phyloP scores from a whole-genome alignment of 208 protist species.

The Trypanosoma vivax region DNA sequence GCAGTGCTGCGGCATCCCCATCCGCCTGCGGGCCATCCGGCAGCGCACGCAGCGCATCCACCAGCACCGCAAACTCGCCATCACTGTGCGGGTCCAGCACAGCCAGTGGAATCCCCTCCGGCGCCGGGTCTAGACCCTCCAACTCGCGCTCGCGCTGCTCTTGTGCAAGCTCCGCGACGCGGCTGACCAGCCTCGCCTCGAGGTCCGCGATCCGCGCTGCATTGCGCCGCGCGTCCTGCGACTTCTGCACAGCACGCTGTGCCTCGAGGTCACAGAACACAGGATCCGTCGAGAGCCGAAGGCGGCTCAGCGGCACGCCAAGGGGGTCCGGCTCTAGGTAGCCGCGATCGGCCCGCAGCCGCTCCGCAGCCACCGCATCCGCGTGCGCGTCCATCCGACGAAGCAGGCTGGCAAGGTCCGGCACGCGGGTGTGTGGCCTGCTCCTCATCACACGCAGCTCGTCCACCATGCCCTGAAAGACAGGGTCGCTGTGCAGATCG shows the following conservation, averaged over 20 bases:
- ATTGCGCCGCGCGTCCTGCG: constrained; percentile 53
- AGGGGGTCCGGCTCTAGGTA: constrained; percentile 48
- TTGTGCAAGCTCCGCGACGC: constrained; percentile 55
- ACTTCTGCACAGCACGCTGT: constrained; percentile 51
- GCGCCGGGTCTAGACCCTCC: constrained; percentile 41
- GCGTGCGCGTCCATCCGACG: constrained; percentile 49
- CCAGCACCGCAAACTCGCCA: constrained; percentile 42
- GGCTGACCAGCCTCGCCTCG: constrained; percentile 52
- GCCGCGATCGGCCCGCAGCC: constrained; percentile 42
- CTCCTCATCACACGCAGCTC: constrained; percentile 48
- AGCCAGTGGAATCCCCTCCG: constrained; percentile 51
- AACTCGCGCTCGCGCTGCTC: constrained; percentile 52
- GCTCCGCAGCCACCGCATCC: constrained; percentile 43
- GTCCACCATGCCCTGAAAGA: constrained; percentile 40
- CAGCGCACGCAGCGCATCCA: constrained; percentile 42
- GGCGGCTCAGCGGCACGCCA: constrained; percentile 51
- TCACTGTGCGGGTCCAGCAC: constrained; percentile 53
- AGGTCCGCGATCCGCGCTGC: constrained; percentile 57
- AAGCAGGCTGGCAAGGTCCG: constrained; percentile 30
- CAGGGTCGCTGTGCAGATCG: constrained; percentile 42
- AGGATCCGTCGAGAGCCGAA: constrained; percentile 55
- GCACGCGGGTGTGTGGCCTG: constrained; percentile 23
- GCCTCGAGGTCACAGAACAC: constrained; percentile 54
- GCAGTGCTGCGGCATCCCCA: constrained; percentile 40
- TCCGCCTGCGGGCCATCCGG: constrained; percentile 21